These are phyloP conservation scores for Onygena corvina DNA, from an alignment of 2,329 filamentous ascomycete genomes.

Conservation along the genomic window DNA sequence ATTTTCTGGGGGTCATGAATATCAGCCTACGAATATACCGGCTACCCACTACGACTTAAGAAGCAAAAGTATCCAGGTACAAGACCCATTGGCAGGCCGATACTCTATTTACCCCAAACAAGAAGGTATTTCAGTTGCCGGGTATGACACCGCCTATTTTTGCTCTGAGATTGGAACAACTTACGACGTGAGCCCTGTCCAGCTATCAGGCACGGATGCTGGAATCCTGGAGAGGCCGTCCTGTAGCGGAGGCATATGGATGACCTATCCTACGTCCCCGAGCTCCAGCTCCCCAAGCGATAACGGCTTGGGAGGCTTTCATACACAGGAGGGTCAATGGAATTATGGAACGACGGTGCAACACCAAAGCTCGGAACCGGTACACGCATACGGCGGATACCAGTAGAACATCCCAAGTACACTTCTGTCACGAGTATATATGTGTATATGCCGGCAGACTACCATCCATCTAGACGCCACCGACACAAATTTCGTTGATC, in stretches of 20 bases:
- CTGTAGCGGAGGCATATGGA: not conserved
- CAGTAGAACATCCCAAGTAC: not conserved
- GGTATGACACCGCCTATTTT: not conserved
- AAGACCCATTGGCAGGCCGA: not conserved
- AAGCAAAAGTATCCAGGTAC: not conserved
- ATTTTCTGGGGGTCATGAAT: not conserved
- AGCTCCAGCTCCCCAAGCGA: not conserved
- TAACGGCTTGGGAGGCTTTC: not conserved
- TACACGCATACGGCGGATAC: not conserved
- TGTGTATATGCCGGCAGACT: no score
- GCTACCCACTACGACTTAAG: not conserved
- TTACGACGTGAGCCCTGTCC: not conserved
- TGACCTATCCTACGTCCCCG: constrained; percentile 1
- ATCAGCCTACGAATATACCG: not conserved
- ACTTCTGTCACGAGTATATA: no score
- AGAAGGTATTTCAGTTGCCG: not conserved
- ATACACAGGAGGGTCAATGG: not conserved
- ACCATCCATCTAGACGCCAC: no score
- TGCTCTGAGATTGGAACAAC: not conserved
- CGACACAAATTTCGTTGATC: no score
- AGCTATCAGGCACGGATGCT: not conserved
- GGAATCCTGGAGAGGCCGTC: not conserved
- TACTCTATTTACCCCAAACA: not conserved
- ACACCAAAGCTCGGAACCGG: not conserved
- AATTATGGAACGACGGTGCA: not conserved